A percentile compares a stretch with the other conserved stretches of the same genome.
phyloP scores from a whole-genome alignment of 768 basidiomycete genomes.

The Agaricus sinodeliciosus region DNA sequence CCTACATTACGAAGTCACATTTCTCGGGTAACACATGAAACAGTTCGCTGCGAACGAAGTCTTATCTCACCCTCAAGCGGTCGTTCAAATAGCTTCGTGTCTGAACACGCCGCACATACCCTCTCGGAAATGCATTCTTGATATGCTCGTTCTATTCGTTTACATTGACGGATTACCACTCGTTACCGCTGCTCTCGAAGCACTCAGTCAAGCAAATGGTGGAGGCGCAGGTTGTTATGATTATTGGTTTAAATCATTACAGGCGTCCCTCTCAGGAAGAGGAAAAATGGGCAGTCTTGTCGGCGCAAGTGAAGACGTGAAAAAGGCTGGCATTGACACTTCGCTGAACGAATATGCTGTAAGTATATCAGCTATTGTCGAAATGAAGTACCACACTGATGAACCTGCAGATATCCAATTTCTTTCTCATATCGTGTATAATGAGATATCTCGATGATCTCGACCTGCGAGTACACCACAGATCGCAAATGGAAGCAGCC shows the following conservation, averaged over 20 bases:
- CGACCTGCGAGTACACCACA: constrained; percentile 80
- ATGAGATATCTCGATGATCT: constrained; percentile 65
- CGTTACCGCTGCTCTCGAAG: constrained; percentile 71
- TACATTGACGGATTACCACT: constrained; percentile 55
- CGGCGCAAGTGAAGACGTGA: constrained; percentile 89
- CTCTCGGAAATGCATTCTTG: constrained; percentile 72
- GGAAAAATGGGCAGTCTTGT: constrained; percentile 95
- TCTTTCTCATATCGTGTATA: constrained; percentile 67
- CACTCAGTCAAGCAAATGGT: constrained; percentile 62
- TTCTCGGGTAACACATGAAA: constrained; percentile 9
- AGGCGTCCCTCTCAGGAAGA: constrained; percentile 68
- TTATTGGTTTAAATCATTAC: constrained; percentile 86
- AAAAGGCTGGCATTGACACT: constrained; percentile 56
- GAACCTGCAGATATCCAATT: constrained; percentile 51
- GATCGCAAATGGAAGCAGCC: constrained; percentile 84
- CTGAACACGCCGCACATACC: constrained; percentile 76
- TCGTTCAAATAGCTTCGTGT: constrained; percentile 75
- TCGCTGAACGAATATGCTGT: constrained; percentile 85
- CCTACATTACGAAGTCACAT: neutral
- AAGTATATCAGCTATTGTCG: constrained; percentile 20
- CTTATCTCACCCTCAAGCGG: constrained; percentile 61
- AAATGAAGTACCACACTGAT: constrained; percentile 1
- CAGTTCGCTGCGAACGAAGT: constrained; percentile 69
- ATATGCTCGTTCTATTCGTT: constrained; percentile 70
- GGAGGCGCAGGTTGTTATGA: constrained; percentile 61